Base-by-base conservation (phyloP, 2,329 filamentous ascomycete species). In the Ceratocystis destructans region DNA sequence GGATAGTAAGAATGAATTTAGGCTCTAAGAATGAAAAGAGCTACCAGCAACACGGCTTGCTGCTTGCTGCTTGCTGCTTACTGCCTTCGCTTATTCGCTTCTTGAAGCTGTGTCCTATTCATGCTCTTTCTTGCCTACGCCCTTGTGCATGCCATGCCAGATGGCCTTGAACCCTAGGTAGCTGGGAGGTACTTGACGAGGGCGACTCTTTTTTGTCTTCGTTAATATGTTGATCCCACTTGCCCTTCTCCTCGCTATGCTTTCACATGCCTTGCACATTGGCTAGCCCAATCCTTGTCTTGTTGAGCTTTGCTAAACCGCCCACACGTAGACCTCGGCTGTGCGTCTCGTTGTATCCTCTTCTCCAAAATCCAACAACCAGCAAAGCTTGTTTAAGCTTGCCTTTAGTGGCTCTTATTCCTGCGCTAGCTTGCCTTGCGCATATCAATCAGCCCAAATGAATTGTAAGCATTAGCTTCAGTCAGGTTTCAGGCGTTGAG, bases 321-420 rank as follows among this genome's bases (percentile, higher is more conserved):
- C 37, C 37, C 37, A 41, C 37, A 41, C 37, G n/a, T 37, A 37
- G 55, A 59, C 55, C 55, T 59, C 55, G 55, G 55, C 55, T 59
- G 55, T 59, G 55, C 55, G 55, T 57, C 28, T 61, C 59, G 48
- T 61, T 65, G 20, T 20, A 48, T 37, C 20, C 33, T 33, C 28
- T 37, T 59, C 55, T 59, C 55, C 55, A 59, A 41, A 59, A 20
- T 59, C 55, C 12, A 37, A n/a, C 8, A 53, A 53, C 17, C 48
- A 22, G 22, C 12, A 25, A 25, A 57, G 22, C 53, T 59, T 33
- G 15, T 17, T 31, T 20, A 59, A 59, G 28, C 55, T 59, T 59
- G 37, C 31, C 55, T 31, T 37, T 37, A n/a, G 55, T 53, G 22
- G 48, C 48, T 53, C n/a, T 25, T 31, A 4, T 48, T 48, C 17